Percentiles rank a stretch among this genome's conserved stretches.
These are phyloP conservation scores for Rhizopus sp. DNA, from an alignment of 371 early-diverging fungal genomes.

Conservation along the genomic window DNA sequence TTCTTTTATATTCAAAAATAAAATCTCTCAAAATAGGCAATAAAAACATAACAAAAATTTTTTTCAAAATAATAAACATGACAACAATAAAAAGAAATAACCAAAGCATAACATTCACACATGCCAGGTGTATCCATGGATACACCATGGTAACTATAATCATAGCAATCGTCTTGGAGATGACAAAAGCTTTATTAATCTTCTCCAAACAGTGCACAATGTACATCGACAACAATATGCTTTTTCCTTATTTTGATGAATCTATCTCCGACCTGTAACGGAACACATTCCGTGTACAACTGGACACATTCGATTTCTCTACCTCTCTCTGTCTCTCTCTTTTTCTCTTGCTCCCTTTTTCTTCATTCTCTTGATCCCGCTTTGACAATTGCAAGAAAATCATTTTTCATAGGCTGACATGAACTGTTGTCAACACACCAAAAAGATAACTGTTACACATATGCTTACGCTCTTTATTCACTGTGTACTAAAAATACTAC, in stretches of 20 bases:
- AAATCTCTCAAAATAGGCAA: not conserved
- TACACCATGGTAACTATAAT: not conserved
- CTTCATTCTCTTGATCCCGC: no score
- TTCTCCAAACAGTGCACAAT: not conserved
- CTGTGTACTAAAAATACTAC: no score
- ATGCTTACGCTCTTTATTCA: no score
- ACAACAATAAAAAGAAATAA: conserved; percentile 1
- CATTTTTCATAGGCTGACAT: no score
- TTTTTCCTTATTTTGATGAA: not conserved
- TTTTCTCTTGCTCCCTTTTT: not conserved
- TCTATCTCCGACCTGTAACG: conserved; percentile 1
- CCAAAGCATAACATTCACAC: not conserved
- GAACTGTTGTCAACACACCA: no score
- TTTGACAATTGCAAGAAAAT: no score
- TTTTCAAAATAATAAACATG: not conserved
- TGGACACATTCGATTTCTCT: not conserved
- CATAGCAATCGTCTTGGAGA: not conserved
- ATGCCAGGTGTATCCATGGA: not conserved
- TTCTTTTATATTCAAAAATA: conserved; percentile 3
- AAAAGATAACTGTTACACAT: no score
- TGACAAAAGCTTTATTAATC: not conserved
- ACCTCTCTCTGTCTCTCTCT: not conserved
- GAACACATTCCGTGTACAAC: conserved; percentile 5
- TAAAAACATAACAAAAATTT: conserved; percentile 4
- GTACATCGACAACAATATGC: not conserved